Evolutionary conservation across 306 rosid genomes (phyloP).

Genomic region (Vigna trinervia): DNA sequence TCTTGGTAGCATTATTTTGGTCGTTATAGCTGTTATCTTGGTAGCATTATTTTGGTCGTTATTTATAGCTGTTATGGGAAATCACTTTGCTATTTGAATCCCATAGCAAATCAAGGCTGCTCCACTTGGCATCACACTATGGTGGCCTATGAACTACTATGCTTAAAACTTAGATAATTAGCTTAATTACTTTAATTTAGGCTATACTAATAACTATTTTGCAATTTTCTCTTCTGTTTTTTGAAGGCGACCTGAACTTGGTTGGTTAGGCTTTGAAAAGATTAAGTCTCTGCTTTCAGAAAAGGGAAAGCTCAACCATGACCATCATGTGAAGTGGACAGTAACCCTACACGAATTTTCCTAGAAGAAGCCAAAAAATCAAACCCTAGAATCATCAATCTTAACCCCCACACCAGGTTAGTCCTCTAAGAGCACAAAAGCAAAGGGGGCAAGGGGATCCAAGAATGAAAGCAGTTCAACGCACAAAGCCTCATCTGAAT

Average conservation of each 20-base stretch:
- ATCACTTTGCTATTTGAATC: background rate
- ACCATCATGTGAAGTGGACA: background rate
- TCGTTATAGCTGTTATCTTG: background rate
- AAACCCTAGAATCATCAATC: background rate
- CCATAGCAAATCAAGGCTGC: no score
- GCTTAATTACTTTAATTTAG: background rate
- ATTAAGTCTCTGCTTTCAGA: background rate
- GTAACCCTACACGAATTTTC: background rate
- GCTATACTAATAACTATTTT: constrained; percentile 16
- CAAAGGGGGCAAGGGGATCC: background rate
- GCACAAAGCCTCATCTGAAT: background rate
- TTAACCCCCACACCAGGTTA: background rate
- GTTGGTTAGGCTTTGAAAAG: constrained; percentile 24
- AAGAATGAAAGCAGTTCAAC: background rate
- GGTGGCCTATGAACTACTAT: background rate
- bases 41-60: background rate
- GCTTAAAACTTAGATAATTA: constrained; percentile 5
- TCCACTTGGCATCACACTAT: background rate
- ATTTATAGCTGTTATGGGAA: background rate
- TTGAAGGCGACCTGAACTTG: background rate
- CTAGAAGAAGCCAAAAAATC: background rate
- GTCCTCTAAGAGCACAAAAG: background rate
- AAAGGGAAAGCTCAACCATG: background rate
- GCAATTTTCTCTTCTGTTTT: constrained; percentile 9
- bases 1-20: background rate